These are phyloP conservation scores for Cylindrotheca closterium DNA, from an alignment of 108 stramenopile species.

Conservation along the genomic window DNA sequence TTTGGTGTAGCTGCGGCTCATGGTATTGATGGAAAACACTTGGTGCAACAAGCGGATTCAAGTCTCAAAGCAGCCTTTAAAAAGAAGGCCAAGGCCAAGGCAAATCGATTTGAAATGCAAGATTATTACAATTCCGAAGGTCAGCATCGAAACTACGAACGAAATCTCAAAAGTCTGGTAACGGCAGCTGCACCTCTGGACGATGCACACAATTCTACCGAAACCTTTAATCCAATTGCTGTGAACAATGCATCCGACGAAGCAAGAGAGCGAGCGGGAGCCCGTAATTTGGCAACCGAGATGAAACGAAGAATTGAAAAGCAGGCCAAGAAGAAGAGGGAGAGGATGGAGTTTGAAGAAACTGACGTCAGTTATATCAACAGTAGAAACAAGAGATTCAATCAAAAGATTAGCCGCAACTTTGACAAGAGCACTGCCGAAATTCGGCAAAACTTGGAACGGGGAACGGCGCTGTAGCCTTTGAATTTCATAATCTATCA, in stretches of 20 bases:
- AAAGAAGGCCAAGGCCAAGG: conserved; percentile 22
- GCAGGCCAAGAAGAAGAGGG: conserved; percentile 54
- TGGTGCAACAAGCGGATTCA: conserved; percentile 40
- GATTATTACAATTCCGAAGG: conserved; percentile 86
- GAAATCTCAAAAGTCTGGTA: conserved; percentile 56
- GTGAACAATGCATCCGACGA: conserved; percentile 16
- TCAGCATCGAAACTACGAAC: conserved; percentile 77
- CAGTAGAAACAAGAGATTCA: conserved; percentile 86
- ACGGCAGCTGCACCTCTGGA: conserved; percentile 17
- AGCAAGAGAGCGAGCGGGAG: conserved; percentile 64
- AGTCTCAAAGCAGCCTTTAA: conserved; percentile 41
- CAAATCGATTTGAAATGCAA: conserved; percentile 34
- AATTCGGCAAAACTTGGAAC: conserved; percentile 90
- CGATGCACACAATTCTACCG: conserved; percentile 8
- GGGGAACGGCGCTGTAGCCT: conserved; percentile 80
- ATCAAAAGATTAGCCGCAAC: conserved; percentile 85
- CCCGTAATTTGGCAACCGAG: conserved; percentile 73
- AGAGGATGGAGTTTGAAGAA: conserved; percentile 62
- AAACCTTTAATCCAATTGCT: conserved; percentile 66
- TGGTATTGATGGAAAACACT: conserved; percentile 38
- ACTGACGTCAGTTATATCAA: conserved; percentile 85
- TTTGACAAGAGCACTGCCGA: conserved; percentile 84
- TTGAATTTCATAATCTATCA: neutral
- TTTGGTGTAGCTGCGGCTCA: conserved; percentile 21
- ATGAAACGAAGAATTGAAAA: conserved; percentile 83